These are phyloP conservation scores for Hypholoma fasciculare DNA, from an alignment of 768 basidiomycete genomes.

Conservation along the genomic window DNA sequence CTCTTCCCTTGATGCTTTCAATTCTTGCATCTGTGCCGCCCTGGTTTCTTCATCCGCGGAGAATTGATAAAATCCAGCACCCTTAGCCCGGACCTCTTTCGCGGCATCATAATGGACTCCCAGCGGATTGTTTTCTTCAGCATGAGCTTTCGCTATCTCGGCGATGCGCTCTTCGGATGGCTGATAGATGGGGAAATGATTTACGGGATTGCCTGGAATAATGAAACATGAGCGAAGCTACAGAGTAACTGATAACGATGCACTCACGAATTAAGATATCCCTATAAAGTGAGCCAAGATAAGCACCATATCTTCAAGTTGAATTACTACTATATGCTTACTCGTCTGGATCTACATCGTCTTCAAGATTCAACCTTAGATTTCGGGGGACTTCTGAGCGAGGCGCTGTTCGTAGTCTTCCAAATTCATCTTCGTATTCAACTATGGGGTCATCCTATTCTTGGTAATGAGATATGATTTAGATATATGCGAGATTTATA, in stretches of 20 bases:
- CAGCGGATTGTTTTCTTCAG: constrained; percentile 73
- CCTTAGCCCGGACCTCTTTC: constrained; percentile 82
- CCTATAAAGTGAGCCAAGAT: constrained; percentile 28
- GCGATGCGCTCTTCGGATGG: constrained; percentile 80
- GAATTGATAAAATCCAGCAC: constrained; percentile 92
- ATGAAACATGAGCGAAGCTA: neutral
- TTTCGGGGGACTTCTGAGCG: constrained; percentile 79
- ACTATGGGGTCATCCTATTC: constrained; percentile 72
- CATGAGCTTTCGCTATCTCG: constrained; percentile 66
- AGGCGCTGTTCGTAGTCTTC: constrained; percentile 66
- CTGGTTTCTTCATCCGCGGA: constrained; percentile 83
- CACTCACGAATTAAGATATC: constrained; percentile 59
- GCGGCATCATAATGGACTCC: constrained; percentile 81
- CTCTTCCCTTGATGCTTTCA: constrained; percentile 66
- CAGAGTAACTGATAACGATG: neutral
- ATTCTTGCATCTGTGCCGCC: constrained; percentile 78
- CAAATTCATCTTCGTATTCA: constrained; percentile 88
- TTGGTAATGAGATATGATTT: neutral
- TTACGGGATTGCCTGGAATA: constrained; percentile 70
- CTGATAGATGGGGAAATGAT: constrained; percentile 87
- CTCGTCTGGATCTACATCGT: constrained; percentile 60
- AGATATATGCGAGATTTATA: constrained; percentile 6
- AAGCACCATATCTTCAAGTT: too few relatives aligned
- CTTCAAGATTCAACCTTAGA: constrained; percentile 45
- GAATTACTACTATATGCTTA: constrained; percentile 24